Evolutionary conservation across 2,329 filamentous ascomycete species (phyloP), one percentile per base, ranked within the genome.

Genomic region (Monosporascus sp.): DNA sequence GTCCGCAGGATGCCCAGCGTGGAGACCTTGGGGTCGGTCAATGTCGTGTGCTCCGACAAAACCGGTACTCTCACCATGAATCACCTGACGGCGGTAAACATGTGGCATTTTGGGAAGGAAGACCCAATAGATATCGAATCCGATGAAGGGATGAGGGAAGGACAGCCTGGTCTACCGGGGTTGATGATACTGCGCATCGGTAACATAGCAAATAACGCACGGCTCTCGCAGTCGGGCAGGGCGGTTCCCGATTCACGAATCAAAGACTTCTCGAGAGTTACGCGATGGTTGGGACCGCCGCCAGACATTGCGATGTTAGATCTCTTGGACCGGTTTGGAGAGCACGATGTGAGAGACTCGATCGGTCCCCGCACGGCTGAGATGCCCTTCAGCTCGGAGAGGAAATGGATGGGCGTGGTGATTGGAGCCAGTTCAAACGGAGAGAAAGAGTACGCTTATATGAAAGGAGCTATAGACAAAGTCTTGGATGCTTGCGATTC

Each of bases 11-110:
- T 99, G 72, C 95, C 95, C 22, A 97, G 94, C 70, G 95, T 99
- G 8, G 94, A 99, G 70, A 99, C 94, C 0, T 75, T 99, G 5
- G 95, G 95, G 8, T 97, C 92, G n/a, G 94, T 99, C 54, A 99
- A 97, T 64, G 92, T 99, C n/a, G 90, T 99, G 6, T 99, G 95
- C 74, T 97, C 91, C 61, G 94, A 99, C 76, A 99, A 99, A 74
- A 99, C 94, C 44, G 86, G 93, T 34, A 99, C 94, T 1, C 75
- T 99, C 55, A 99, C 94, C 0, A 91, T 92, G 67, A 99, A 97
- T 67, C 94, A 99, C 68, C 97, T 99, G 94, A 96, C 94, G 1
- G 91, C 91, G 0, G 92, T 91, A 17, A 96, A 94, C 66, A 85
- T 99, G 77, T 99, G 94, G 94, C 89, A 93, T 68, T 96, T 96